Conservation (phyloP, 1,139 yeast genomes). For the Debaryomycetaceae sp. region DNA sequence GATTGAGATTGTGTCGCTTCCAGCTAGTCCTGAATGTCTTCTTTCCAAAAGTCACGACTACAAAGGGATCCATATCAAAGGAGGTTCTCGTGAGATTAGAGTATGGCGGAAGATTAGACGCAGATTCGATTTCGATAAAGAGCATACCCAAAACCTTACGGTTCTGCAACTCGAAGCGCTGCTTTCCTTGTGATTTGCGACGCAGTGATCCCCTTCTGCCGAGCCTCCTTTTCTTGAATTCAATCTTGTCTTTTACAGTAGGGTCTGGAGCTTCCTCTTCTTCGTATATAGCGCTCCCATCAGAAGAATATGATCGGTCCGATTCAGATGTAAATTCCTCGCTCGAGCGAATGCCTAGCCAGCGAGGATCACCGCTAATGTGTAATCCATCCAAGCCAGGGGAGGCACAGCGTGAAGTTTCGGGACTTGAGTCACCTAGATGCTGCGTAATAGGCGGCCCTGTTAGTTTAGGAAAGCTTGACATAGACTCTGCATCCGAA, state of each 20-base stretch:
- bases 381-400: no score
- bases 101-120: constrained; percentile 61
- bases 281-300: neutral
- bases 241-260: neutral
- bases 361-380: no score
- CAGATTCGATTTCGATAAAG: constrained; percentile 65
- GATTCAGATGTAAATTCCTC: neutral
- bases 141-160: constrained; percentile 57
- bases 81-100: constrained; percentile 54
- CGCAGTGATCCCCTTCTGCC: neutral
- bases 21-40: constrained; percentile 81
- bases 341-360: neutral
- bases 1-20: constrained; percentile 74
- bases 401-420: no score
- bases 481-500: constrained; percentile 20
- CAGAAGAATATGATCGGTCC: neutral
- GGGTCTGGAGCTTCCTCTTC: neutral
- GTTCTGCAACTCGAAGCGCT: constrained; percentile 22
- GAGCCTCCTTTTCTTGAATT: neutral
- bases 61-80: constrained; percentile 95
- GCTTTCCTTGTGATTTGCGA: constrained; percentile 1
- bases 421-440: no score
- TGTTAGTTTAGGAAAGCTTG: constrained; percentile 2
- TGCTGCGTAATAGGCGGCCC: no score
- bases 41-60: constrained; percentile 82